Conservation (phyloP, 2,329 filamentous ascomycete genomes). For the Aulographum hederae region DNA sequence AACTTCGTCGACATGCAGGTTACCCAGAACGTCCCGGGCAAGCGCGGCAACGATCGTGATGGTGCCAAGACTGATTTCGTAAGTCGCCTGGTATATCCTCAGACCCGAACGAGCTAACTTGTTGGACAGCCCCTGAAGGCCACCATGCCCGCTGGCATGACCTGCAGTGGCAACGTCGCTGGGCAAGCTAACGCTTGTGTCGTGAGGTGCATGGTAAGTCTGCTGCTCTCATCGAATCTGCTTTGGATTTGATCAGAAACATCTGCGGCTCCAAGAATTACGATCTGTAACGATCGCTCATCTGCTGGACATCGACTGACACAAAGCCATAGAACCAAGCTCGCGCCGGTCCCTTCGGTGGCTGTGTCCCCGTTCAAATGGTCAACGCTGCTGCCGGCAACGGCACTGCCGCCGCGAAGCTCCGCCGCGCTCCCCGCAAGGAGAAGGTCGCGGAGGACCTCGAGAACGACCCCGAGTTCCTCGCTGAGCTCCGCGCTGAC, state of each 20-base stretch:
- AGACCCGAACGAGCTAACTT: not conserved
- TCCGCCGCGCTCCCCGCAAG: not conserved
- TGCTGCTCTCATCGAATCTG: no score
- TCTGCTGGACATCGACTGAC: no score
- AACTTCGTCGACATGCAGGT: conserved; percentile 36
- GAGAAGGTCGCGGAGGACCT: not conserved
- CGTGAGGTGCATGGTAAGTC: no score
- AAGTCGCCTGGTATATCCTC: conserved; percentile 3
- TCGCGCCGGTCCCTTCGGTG: conserved; percentile 42
- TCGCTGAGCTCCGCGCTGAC: not conserved
- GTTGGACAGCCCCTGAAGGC: conserved; percentile 28
- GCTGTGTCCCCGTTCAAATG: conserved; percentile 39
- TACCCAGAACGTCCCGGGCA: conserved; percentile 33
- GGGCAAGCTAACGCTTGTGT: no score
- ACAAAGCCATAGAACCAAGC: no score
- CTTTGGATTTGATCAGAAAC: no score
- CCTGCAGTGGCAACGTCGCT: conserved; percentile 41
- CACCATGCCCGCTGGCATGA: conserved; percentile 33
- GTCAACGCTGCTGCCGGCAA: conserved; percentile 6
- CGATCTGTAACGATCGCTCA: no score
- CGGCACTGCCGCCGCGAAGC: conserved; percentile 1
- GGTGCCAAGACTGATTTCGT: conserved; percentile 7
- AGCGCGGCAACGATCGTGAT: conserved; percentile 25
- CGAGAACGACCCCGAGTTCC: not conserved
- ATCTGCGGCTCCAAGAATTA: no score